These are phyloP conservation scores for Candida nonsorbophila DNA, from an alignment of 805 yeast genomes.

Conservation along the genomic window DNA sequence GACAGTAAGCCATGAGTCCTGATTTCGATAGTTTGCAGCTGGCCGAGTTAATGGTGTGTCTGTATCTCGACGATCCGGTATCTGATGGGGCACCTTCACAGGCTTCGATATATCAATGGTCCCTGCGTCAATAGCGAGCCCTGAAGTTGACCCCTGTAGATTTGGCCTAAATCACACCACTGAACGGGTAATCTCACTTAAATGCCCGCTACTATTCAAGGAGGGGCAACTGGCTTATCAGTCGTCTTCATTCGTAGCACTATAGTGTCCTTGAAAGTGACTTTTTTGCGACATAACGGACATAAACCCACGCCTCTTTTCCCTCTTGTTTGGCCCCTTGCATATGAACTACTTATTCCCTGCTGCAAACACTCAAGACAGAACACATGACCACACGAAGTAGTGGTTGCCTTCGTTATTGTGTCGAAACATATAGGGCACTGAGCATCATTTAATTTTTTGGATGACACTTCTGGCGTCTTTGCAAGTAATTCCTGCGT, in stretches of 20 bases:
- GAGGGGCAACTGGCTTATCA: slow-evolving; percentile 7
- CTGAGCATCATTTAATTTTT: slow-evolving; percentile 29
- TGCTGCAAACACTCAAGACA: slow-evolving; percentile 39
- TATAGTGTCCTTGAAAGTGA: slow-evolving; percentile 31
- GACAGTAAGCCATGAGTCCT: no score
- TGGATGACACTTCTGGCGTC: slow-evolving; percentile 16
- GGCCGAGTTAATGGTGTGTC: no score
- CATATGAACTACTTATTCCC: slow-evolving; percentile 33
- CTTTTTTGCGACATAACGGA: slow-evolving; percentile 37
- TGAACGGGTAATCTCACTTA: not conserved
- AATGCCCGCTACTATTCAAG: not conserved
- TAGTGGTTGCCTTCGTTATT: slow-evolving; percentile 33
- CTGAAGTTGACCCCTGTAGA: no score
- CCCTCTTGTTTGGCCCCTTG: slow-evolving; percentile 37
- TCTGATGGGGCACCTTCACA: no score
- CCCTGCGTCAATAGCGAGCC: no score
- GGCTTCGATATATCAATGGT: no score
- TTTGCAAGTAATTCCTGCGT: slow-evolving; percentile 28
- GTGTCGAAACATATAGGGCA: slow-evolving; percentile 43
- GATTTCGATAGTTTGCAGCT: no score
- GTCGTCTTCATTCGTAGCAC: slow-evolving; percentile 16
- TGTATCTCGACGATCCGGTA: no score
- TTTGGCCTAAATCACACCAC: not conserved
- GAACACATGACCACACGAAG: slow-evolving; percentile 40
- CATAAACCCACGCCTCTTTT: slow-evolving; percentile 36